These are phyloP conservation scores for Chenopodium berlandieri DNA, from an alignment of 148 eudicot genomes.

Conservation along the genomic window DNA sequence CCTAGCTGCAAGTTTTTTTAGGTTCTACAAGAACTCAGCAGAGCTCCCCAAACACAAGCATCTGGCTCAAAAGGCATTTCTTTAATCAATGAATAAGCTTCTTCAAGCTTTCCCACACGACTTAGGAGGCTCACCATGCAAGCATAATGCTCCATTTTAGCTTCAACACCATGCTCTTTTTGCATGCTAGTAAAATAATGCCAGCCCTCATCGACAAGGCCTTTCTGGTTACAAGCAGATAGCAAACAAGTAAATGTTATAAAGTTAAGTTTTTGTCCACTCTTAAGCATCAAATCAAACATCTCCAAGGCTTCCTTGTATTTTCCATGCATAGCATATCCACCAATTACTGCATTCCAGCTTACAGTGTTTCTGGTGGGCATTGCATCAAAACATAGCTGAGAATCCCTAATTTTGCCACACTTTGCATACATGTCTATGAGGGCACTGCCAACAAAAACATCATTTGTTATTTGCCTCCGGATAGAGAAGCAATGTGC, in stretches of 20 bases:
- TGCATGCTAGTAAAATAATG: slow-evolving; percentile 47
- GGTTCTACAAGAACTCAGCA: slow-evolving; percentile 62
- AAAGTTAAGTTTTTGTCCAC: slow-evolving; percentile 49
- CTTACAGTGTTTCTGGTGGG: slow-evolving; percentile 47
- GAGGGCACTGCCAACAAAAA: slow-evolving; percentile 64
- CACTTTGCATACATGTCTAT: slow-evolving; percentile 81
- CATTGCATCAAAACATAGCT: slow-evolving; percentile 54
- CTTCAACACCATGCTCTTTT: slow-evolving; percentile 47
- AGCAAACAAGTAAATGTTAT: slow-evolving; percentile 54
- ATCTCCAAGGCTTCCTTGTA: slow-evolving; percentile 49
- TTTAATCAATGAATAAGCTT: slow-evolving; percentile 55
- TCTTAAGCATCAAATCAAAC: slow-evolving; percentile 51
- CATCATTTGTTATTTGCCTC: slow-evolving; percentile 42
- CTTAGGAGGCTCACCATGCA: slow-evolving; percentile 71
- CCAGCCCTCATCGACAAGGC: slow-evolving; percentile 50
- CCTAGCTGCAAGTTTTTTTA: slow-evolving; percentile 46
- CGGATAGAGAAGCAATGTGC: slow-evolving; percentile 62
- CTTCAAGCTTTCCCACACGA: slow-evolving; percentile 66
- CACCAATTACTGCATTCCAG: slow-evolving; percentile 65
- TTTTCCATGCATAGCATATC: slow-evolving; percentile 74
- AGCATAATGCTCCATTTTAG: slow-evolving; percentile 65
- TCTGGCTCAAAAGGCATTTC: slow-evolving; percentile 65
- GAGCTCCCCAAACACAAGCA: slow-evolving; percentile 78
- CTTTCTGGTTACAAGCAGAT: slow-evolving; percentile 74
- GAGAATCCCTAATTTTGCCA: slow-evolving; percentile 57